Evolutionary conservation across 176 grass and related monocot genomes (phyloP), one percentile per base, ranked within the genome.

Genomic region (Oryza australiensis): DNA sequence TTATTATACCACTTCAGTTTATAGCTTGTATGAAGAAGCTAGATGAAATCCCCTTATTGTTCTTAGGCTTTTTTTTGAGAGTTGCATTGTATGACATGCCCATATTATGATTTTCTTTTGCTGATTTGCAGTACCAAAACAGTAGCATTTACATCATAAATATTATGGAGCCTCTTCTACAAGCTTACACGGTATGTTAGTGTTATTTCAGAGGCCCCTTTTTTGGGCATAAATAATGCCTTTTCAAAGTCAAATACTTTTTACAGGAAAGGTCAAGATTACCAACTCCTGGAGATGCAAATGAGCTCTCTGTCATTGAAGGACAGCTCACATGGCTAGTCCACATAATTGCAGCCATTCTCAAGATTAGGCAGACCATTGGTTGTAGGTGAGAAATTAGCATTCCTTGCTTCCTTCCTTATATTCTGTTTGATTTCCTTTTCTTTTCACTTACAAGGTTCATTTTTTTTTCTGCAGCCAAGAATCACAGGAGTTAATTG

Each of bases 131-230:
- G 97, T 99, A 99, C 79, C 87, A 92, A 92, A 94, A 78, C 55
- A 94, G 90, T 77, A 99, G 97, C 69, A 40, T 94, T 32, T 94
- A 90, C 83, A 99, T 99, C 80, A 94, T 99, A 84, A 99, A 99
- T 43, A 96, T 99, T 64, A 87, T 99, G 91, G 97, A 99, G 85
- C 97, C 97, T 91, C 93, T 99, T 90, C 89, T 99, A 55, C 97
- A 96, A 85, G 97, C 87, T 87, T 99, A 99, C 83, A 99, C 97
- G 83, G 97, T 99, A 94, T 88, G 83, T 77, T 77, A 68, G 12
- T 83, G 69, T 38, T 85, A 62, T 79, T 76, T 30, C 42, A 72
- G 9, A 30, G 29, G 4, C 29, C 18, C 2, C 57, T 64, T 42
- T 65, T 33, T 26, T 62, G 20, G n/a, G 15, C 2, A 5, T 0